A percentile compares a stretch with the other conserved stretches of the same genome.
Evolutionary conservation across 2,329 filamentous ascomycete genomes (phyloP).

Genomic region (Dryadomyces sulphureus): DNA sequence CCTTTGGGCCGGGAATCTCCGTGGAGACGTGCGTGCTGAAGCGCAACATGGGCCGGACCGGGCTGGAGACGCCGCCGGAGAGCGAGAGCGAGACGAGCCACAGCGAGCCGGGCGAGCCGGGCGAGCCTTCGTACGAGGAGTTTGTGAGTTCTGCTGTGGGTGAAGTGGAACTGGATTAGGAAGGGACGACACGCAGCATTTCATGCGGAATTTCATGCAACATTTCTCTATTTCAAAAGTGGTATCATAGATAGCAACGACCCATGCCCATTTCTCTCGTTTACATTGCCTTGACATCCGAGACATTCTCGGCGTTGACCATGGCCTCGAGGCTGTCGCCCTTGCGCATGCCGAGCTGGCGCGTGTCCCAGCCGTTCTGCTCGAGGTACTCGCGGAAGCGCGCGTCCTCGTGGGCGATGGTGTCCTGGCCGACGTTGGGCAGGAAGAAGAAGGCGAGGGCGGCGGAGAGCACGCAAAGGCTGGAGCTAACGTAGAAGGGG

Average conservation of each 20-base stretch:
- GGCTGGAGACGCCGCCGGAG: constrained; percentile 36
- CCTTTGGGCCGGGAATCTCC: constrained; percentile 54
- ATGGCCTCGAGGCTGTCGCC: constrained; percentile 17
- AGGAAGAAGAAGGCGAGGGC: constrained; percentile 49
- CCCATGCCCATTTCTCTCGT: background rate
- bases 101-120: constrained; percentile 22
- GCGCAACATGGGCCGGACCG: constrained; percentile 24
- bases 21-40: constrained; percentile 56
- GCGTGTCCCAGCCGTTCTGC: constrained; percentile 60
- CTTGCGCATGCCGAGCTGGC: constrained; percentile 31
- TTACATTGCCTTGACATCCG: constrained; percentile 1
- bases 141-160: constrained; percentile 19
- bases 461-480: constrained; percentile 63
- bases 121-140: constrained; percentile 5
- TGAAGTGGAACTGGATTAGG: constrained; percentile 17
- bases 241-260: background rate
- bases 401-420: constrained; percentile 63
- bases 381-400: constrained; percentile 62
- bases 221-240: background rate
- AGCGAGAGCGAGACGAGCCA: constrained; percentile 34
- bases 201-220: background rate
- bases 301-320: constrained; percentile 2
- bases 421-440: constrained; percentile 72
- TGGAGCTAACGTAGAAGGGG: constrained; percentile 75
- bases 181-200: background rate